These are phyloP conservation scores for Articulospora tetracladia DNA, from an alignment of 495 filamentous ascomycete genomes.

Conservation along the genomic window DNA sequence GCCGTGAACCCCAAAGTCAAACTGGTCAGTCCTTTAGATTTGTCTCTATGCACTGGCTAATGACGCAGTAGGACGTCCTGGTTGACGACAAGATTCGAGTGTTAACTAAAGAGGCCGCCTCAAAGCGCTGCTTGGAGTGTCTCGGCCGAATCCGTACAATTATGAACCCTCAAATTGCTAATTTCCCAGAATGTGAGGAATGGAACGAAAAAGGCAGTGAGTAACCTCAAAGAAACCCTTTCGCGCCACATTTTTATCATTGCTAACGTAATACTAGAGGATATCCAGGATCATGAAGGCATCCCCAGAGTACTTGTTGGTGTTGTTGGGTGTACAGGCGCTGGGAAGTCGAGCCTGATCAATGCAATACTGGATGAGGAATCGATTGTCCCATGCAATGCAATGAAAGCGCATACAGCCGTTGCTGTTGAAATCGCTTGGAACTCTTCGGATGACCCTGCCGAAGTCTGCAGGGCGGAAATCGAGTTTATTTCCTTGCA, in stretches of 20 bases:
- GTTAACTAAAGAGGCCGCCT: too few relatives aligned
- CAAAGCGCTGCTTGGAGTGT: too few relatives aligned
- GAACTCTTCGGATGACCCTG: slow-evolving; percentile 42
- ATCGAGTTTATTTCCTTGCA: slow-evolving; percentile 55
- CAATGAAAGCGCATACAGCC: slow-evolving; percentile 30
- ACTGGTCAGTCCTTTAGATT: too few relatives aligned
- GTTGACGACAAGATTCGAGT: too few relatives aligned
- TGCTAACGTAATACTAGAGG: not conserved
- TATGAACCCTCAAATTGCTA: too few relatives aligned
- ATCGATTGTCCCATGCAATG: slow-evolving; percentile 13
- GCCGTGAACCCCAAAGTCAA: too few relatives aligned
- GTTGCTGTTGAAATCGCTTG: slow-evolving; percentile 64
- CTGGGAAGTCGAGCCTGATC: slow-evolving; percentile 56
- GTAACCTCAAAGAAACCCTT: not conserved
- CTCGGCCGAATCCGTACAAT: too few relatives aligned
- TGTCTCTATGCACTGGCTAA: too few relatives aligned
- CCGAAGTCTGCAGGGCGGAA: slow-evolving; percentile 50
- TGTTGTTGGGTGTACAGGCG: slow-evolving; percentile 46
- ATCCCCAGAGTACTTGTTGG: slow-evolving; percentile 29
- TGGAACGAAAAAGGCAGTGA: not conserved
- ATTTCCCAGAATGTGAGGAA: not conserved
- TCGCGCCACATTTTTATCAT: not conserved
- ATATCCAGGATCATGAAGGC: not conserved
- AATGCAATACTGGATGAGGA: slow-evolving; percentile 23
- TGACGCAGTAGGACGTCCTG: too few relatives aligned